phyloP scores from a whole-genome alignment of 73 alveolate genomes.

The Diophrys appendiculata region DNA sequence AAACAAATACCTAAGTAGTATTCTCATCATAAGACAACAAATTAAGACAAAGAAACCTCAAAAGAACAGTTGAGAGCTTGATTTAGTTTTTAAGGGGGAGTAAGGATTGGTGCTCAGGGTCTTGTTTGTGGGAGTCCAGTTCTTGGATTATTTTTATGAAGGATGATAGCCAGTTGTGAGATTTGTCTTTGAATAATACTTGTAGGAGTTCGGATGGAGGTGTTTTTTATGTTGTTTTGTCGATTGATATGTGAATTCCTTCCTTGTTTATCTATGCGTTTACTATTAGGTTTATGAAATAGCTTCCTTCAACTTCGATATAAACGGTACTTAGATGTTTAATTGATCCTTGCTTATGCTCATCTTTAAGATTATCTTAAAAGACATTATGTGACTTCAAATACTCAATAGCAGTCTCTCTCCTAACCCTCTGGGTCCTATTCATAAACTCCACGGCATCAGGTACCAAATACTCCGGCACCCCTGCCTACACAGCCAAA shows the following conservation, averaged over 20 bases:
- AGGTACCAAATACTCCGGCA: conserved; percentile 82
- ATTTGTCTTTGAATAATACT: background rate
- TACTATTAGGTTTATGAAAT: background rate
- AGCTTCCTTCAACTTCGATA: conserved; percentile 66
- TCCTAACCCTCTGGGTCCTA: conserved; percentile 76
- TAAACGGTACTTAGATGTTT: conserved; percentile 76
- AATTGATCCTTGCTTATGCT: conserved; percentile 33
- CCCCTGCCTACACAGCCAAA: conserved; percentile 94
- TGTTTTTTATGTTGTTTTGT: background rate
- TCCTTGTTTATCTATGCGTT: background rate
- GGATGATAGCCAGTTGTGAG: background rate
- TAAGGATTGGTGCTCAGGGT: background rate
- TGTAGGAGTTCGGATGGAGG: background rate
- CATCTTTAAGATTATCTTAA: conserved; percentile 49
- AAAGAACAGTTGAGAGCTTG: background rate
- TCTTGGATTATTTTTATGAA: background rate
- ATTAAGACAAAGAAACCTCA: background rate
- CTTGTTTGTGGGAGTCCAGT: background rate
- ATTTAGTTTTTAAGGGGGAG: background rate
- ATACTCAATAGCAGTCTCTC: conserved; percentile 83
- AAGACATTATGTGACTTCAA: conserved; percentile 81
- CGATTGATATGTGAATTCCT: conserved; percentile 5
- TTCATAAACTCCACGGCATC: conserved; percentile 96
- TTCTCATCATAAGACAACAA: background rate
- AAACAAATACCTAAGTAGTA: background rate